Evolutionary conservation across 495 filamentous ascomycete genomes (phyloP), one percentile per base, ranked within the genome.

Genomic region (Parathielavia appendiculata): DNA sequence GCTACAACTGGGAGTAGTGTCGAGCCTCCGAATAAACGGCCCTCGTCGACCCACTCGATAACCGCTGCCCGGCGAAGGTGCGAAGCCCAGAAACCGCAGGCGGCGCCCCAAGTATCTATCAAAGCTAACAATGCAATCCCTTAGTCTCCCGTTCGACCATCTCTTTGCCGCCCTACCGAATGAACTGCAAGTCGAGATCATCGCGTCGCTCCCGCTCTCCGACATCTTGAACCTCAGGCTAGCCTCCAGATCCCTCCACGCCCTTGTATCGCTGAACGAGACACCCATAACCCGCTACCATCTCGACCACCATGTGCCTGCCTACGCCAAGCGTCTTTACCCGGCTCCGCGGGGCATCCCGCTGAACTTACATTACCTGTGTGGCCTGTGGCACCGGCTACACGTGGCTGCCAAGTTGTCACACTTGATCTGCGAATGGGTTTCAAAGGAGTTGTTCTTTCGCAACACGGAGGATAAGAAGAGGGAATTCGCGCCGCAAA

Each of bases 311-410:
- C 75, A 78, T 54, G 65, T 83, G 11, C 80, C 80, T 3, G 70
- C 67, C 22, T 83, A 81, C 58, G 75, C 80, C 41, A 74, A 75
- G 57, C 74, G 75, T 22, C 69, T 82, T 22, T 83, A 81, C 63
- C 80, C 79, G 8, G 47, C 71, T 2, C 75, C 76, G 11, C 69
- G 74, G 40, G 71, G 71, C 9, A 47, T 68, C 5, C 53, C 69
- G 13, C 66, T 81, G 54, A 80, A 73, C 54, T 74, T 83, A 35
- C 80, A 81, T 56, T 78, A 83, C 49, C 71, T 83, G 8, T 83
- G 79, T 58, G 76, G 80, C 23, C 72, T 83, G 66, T 83, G 80
- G 80, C 80, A 83, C 60, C 72, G 80, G 26, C 63, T 83, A 0
- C 78, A 82, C 58, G 79, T 83, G 41, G 78, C 79, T 32, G 69